Evolutionary conservation across 306 rosid genomes (phyloP), one percentile per base, ranked within the genome.

Genomic region (Malus sylvestris): DNA sequence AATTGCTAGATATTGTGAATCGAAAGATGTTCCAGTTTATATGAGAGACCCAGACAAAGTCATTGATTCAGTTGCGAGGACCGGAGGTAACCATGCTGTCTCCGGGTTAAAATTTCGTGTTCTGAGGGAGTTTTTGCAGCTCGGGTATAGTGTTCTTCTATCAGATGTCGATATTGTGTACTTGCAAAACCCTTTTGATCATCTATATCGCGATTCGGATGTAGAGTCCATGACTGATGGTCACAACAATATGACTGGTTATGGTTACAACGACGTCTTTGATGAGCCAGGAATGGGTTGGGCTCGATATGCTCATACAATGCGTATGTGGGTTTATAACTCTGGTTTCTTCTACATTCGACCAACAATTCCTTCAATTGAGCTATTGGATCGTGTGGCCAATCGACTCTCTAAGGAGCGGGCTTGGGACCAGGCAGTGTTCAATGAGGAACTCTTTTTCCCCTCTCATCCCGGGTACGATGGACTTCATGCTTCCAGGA

Each of bases 141-240:
- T 94, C 78, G 97, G 98, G 33, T 89, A 94, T 40, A 75, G 92
- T 64, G 97, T 95, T 85, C 96, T 95, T 82, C 88, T 92, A 29
- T 95, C 98, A 6, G 98, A 93, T 76, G 96, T 91, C 4, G 97
- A 93, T 86, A 91, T 93, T n/a, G 93, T 93, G 23, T 93, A 90
- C 86, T 77, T 91, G 83, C 97, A 93, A 76, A 91, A 91, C 81
- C 98, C 98, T 65, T 93, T 93, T 33, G 16, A 88, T 74, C 69
- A 88, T 85, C 88, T 93, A 25, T 77, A 70, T 57, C 89, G 97
- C 20, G 98, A 93, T 78, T 90, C 97, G 0, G 98, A 93, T 51
- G 91, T 93, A 10, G 97, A 93, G 83, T 93, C 98, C 61, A 91
- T 93, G 98, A 91, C 91, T 15, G 98, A 93, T 83, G 98, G 98